Evolutionary conservation across 306 rosid species (phyloP).

Genomic region (Fagus crenata): DNA sequence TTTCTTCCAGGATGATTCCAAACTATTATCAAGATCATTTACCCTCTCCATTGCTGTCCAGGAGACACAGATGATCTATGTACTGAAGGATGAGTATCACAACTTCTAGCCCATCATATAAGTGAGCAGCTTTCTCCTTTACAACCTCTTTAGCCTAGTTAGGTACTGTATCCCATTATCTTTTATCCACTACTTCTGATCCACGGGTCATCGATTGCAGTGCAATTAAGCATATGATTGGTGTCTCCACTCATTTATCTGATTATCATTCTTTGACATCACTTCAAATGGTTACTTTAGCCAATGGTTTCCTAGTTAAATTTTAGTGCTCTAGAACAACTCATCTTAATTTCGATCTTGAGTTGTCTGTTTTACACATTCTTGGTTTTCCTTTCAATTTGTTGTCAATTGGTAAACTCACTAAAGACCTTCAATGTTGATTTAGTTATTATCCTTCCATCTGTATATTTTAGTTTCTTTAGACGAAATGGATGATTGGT

Average conservation of each 20-base stretch:
- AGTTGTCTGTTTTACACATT: not conserved
- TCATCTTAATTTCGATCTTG: not conserved
- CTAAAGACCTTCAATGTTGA: too few species aligned
- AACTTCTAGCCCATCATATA: not conserved
- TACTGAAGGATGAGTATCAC: not conserved
- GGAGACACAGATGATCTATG: not conserved
- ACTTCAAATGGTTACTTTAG: not conserved
- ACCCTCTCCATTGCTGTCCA: too few species aligned
- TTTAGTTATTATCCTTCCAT: too few species aligned
- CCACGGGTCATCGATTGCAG: conserved; percentile 1
- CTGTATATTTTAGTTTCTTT: too few species aligned
- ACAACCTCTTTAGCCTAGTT: not conserved
- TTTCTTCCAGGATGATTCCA: too few species aligned
- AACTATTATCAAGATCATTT: too few species aligned
- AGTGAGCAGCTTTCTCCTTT: not conserved
- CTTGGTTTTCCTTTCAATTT: conserved; percentile 4
- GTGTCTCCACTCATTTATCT: not conserved
- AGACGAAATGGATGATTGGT: too few species aligned
- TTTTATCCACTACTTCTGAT: not conserved
- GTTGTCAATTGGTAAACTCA: not conserved
- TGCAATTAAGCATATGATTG: not conserved
- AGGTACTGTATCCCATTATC: not conserved
- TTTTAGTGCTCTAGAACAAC: not conserved
- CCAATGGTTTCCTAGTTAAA: not conserved
- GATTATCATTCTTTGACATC: not conserved